A percentile compares a stretch with the other conserved stretches of the same genome.
phyloP scores from a whole-genome alignment of 2,329 filamentous ascomycete genomes.

The Colletotrichum incanum region DNA sequence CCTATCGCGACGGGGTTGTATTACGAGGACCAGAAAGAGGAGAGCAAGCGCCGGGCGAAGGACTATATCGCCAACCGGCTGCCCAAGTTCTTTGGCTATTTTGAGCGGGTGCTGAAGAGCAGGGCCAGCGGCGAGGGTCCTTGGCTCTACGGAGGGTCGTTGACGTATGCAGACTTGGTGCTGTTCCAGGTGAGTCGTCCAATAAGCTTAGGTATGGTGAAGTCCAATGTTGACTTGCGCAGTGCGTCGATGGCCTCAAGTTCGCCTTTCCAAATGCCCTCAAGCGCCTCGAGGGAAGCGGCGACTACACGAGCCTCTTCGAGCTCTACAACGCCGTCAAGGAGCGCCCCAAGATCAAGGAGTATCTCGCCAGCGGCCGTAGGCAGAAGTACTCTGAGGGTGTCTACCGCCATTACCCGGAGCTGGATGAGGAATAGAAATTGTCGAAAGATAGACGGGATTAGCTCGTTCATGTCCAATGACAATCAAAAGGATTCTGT shows the following conservation, averaged over 20 bases:
- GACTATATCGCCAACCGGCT: slow-evolving; percentile 75
- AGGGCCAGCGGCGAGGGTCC: slow-evolving; percentile 71
- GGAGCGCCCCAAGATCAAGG: slow-evolving; percentile 75
- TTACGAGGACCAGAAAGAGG: slow-evolving; percentile 84
- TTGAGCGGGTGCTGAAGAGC: slow-evolving; percentile 75
- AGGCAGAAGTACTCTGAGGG: slow-evolving; percentile 74
- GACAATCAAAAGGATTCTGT: neutral
- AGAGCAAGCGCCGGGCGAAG: slow-evolving; percentile 70
- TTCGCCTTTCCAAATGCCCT: slow-evolving; percentile 81
- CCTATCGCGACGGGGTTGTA: slow-evolving; percentile 72
- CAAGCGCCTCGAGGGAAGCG: slow-evolving; percentile 66
- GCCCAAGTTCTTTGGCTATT: slow-evolving; percentile 81
- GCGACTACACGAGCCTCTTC: slow-evolving; percentile 75
- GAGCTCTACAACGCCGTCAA: slow-evolving; percentile 75
- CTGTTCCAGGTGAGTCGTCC: slow-evolving; percentile 74
- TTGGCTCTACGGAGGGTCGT: slow-evolving; percentile 75
- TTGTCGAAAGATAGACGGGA: no score
- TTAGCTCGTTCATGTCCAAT: no score
- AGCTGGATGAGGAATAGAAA: slow-evolving; percentile 70
- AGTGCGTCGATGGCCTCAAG: slow-evolving; percentile 71
- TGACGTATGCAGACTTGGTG: slow-evolving; percentile 82
- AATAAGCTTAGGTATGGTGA: neutral
- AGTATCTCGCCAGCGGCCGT: slow-evolving; percentile 77
- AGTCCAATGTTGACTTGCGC: neutral
- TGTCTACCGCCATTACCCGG: slow-evolving; percentile 81